Percentiles rank a stretch among this genome's conserved stretches.
Evolutionary conservation across 345 rosid genomes (phyloP).

Genomic region (Pugionium cornutum): DNA sequence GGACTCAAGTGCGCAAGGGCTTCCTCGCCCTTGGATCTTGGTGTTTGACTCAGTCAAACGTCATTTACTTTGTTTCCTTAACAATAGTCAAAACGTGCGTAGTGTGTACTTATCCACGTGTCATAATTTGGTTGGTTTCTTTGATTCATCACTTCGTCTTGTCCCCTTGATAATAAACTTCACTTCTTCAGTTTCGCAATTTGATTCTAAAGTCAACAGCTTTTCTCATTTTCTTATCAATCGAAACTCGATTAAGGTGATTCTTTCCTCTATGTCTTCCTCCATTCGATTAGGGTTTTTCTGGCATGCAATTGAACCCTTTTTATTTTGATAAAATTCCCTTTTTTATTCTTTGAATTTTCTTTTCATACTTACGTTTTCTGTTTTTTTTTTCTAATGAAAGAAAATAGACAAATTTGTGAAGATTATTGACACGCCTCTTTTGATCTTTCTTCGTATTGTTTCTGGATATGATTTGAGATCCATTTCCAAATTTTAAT

Average conservation of each 20-base stretch:
- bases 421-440: neutral
- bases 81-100: too few relatives aligned
- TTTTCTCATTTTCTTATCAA: neutral
- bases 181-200: slow-evolving; percentile 26
- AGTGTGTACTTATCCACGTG: neutral
- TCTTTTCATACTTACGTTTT: neutral
- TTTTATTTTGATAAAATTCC: neutral
- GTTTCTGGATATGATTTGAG: neutral
- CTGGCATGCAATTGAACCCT: slow-evolving; percentile 5
- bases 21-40: too few relatives aligned
- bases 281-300: neutral
- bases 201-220: slow-evolving; percentile 15
- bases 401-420: neutral
- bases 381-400: slow-evolving; percentile 7
- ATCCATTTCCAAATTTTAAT: neutral
- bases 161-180: slow-evolving; percentile 5
- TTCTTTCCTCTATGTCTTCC: neutral
- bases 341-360: neutral
- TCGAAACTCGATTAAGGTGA: slow-evolving; percentile 13
- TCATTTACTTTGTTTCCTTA: too few relatives aligned
- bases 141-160: slow-evolving; percentile 26
- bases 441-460: slow-evolving; percentile 9
- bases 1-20: too few relatives aligned
- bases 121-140: neutral
- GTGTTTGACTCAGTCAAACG: too few relatives aligned